phyloP scores from a whole-genome alignment of 2,329 filamentous ascomycete genomes.

The Beauveria scarabaeidicola region DNA sequence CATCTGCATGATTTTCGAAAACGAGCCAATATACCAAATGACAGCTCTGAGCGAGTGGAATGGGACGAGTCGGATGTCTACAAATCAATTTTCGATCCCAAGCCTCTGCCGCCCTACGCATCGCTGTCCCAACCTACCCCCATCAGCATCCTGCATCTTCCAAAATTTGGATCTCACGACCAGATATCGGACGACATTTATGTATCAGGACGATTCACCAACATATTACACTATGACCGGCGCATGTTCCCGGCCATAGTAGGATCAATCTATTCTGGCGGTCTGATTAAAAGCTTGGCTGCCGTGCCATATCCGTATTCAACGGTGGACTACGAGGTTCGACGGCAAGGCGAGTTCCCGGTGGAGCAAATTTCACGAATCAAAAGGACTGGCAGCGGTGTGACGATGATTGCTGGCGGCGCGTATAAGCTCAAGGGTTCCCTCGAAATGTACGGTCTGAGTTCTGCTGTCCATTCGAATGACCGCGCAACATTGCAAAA shows the following conservation, averaged over 20 bases:
- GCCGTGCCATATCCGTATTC: conserved; percentile 62
- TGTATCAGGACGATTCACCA: conserved; percentile 81
- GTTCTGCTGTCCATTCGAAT: conserved; percentile 20
- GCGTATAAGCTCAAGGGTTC: conserved; percentile 90
- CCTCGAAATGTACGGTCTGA: conserved; percentile 73
- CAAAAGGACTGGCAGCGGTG: conserved; percentile 44
- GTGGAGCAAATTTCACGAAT: conserved; percentile 43
- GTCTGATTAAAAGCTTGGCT: conserved; percentile 64
- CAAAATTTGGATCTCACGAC: conserved; percentile 40
- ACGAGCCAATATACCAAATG: conserved; percentile 22
- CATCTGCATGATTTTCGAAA: conserved; percentile 72
- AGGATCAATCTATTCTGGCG: conserved; percentile 76
- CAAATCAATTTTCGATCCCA: conserved; percentile 40
- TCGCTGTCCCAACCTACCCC: conserved; percentile 73
- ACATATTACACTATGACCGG: conserved; percentile 80
- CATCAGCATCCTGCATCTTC: conserved; percentile 72
- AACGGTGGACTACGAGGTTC: conserved; percentile 50
- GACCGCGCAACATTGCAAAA: conserved; percentile 27
- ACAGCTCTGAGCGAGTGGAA: conserved; percentile 30
- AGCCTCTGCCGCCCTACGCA: conserved; percentile 52
- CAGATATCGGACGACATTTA: conserved; percentile 71
- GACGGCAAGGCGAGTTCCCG: conserved; percentile 47
- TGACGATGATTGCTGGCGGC: conserved; percentile 72
- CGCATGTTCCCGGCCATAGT: conserved; percentile 73
- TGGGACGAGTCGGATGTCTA: conserved; percentile 23